Evolutionary conservation across 306 rosid species (phyloP).

Genomic region (Gastrolobium villosum): DNA sequence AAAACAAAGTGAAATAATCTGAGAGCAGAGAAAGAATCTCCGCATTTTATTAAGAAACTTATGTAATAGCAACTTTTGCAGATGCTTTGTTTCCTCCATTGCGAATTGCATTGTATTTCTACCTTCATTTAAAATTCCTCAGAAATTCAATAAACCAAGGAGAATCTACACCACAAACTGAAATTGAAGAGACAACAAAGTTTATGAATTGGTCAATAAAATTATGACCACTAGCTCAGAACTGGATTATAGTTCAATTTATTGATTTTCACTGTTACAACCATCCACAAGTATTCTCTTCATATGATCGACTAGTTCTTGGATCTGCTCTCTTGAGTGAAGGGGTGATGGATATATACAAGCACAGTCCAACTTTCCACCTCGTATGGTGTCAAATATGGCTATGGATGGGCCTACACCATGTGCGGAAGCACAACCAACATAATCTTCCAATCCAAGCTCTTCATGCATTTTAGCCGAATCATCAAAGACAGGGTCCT

Average conservation of each 20-base stretch:
- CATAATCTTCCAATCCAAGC: slow-evolving; percentile 79
- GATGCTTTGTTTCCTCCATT: neutral
- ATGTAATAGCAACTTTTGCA: neutral
- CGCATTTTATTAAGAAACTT: neutral
- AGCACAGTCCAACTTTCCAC: slow-evolving; percentile 74
- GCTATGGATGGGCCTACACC: slow-evolving; percentile 95
- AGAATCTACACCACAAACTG: slow-evolving; percentile 28
- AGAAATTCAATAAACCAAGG: slow-evolving; percentile 15
- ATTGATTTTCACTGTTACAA: slow-evolving; percentile 47
- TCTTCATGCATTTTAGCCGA: slow-evolving; percentile 48
- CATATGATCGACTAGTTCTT: slow-evolving; percentile 69
- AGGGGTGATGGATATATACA: slow-evolving; percentile 83
- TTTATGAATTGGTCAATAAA: slow-evolving; percentile 22
- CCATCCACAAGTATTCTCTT: slow-evolving; percentile 71
- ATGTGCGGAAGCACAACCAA: slow-evolving; percentile 82
- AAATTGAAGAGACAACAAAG: slow-evolving; percentile 11
- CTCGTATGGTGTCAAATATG: slow-evolving; percentile 71
- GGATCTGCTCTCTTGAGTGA: slow-evolving; percentile 87
- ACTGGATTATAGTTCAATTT: slow-evolving; percentile 41
- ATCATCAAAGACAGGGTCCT: slow-evolving; percentile 68
- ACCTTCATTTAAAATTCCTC: neutral
- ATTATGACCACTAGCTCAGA: slow-evolving; percentile 16
- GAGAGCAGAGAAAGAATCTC: slow-evolving; percentile 10
- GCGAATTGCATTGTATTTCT: neutral
- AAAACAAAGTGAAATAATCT: slow-evolving; percentile 21